phyloP scores from a whole-genome alignment of 345 rosid species.

The Melaleuca alternifolia region DNA sequence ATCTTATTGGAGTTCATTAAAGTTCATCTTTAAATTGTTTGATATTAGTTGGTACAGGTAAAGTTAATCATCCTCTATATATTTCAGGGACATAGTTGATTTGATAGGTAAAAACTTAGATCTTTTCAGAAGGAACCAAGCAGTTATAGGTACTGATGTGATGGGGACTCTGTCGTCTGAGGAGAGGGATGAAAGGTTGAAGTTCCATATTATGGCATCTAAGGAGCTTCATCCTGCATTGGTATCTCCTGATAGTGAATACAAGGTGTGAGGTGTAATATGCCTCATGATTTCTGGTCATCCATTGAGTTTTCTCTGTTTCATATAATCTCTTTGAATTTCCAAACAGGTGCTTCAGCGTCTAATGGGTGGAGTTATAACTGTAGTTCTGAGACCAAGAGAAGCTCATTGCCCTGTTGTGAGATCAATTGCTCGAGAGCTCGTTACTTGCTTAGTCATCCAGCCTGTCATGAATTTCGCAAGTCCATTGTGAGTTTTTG shows the following conservation, averaged over 20 bases:
- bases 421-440: constrained; percentile 85
- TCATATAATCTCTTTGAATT: background rate
- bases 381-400: constrained; percentile 69
- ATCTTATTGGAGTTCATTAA: background rate
- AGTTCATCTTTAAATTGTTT: background rate
- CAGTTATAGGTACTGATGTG: constrained; percentile 79
- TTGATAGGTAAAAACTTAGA: constrained; percentile 88
- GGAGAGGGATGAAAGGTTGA: constrained; percentile 92
- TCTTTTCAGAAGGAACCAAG: constrained; percentile 84
- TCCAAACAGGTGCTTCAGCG: constrained; percentile 66
- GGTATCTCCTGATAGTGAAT: constrained; percentile 88
- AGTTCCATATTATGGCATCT: constrained; percentile 73
- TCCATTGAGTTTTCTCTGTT: background rate
- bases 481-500: constrained; percentile 62
- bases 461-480: constrained; percentile 85
- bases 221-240: constrained; percentile 94
- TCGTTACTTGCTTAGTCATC: constrained; percentile 87
- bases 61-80: constrained; percentile 1
- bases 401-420: constrained; percentile 95
- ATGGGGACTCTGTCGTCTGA: constrained; percentile 80
- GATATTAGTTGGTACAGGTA: background rate
- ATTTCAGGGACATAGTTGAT: constrained; percentile 89
- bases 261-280: constrained; percentile 75
- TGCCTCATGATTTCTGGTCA: background rate
- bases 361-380: constrained; percentile 74